Evolutionary conservation across 106 monocot species (phyloP).

Genomic region (Apostasia shenzhenica): DNA sequence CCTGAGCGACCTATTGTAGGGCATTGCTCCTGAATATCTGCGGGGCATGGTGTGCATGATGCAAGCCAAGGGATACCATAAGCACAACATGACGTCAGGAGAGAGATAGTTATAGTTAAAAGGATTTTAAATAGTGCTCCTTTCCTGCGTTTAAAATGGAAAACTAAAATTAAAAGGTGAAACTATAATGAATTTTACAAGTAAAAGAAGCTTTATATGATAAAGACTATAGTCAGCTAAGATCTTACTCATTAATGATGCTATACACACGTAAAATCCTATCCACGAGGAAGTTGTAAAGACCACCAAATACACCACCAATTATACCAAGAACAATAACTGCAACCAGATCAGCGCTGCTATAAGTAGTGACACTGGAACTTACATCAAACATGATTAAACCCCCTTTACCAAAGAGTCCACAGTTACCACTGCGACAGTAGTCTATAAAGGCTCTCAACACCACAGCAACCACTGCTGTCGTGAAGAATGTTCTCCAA

Average conservation of each 20-base stretch:
- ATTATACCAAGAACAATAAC: conserved; percentile 68
- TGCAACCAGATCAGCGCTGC: conserved; percentile 50
- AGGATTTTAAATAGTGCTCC: conserved; percentile 73
- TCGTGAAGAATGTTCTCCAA: conserved; percentile 98
- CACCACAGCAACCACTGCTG: conserved; percentile 87
- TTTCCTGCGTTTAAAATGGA: conserved; percentile 37
- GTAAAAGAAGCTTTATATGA: neutral
- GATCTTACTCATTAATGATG: conserved; percentile 80
- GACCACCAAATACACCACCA: conserved; percentile 75
- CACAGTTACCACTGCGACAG: conserved; percentile 81
- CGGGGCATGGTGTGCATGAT: conserved; percentile 66
- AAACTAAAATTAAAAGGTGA: neutral
- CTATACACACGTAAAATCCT: conserved; percentile 73
- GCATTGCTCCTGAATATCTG: conserved; percentile 38
- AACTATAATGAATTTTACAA: neutral
- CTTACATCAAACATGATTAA: conserved; percentile 96
- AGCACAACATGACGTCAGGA: conserved; percentile 77
- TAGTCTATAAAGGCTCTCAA: conserved; percentile 64
- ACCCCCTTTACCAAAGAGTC: conserved; percentile 88
- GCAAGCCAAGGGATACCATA: conserved; percentile 85
- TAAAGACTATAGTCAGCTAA: neutral
- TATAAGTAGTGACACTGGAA: conserved; percentile 41
- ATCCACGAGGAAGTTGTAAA: conserved; percentile 82
- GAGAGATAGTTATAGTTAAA: conserved; percentile 54
- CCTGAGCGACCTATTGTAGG: conserved; percentile 69